Conservation (phyloP, 148 eudicot species). For the Amaranthus cruentus region DNA sequence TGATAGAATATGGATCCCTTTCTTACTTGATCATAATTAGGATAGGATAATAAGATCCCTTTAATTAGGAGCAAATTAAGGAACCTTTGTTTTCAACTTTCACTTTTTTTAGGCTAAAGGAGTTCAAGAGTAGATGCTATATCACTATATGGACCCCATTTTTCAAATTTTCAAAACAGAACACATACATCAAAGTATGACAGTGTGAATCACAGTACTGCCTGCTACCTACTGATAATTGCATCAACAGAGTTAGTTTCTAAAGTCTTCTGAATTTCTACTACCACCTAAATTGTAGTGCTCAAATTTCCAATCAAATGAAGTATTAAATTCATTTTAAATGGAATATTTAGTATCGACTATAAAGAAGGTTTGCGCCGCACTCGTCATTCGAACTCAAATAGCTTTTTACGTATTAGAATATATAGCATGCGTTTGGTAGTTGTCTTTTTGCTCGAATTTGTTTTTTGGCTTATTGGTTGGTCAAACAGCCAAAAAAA, state of each 20-base stretch:
- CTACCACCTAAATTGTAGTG: neutral
- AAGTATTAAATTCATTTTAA: too few relatives aligned
- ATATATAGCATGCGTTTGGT: too few relatives aligned
- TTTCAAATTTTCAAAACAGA: neutral
- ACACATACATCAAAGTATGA: too few relatives aligned
- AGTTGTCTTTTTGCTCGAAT: too few relatives aligned
- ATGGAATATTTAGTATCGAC: too few relatives aligned
- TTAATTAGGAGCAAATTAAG: conserved; percentile 24
- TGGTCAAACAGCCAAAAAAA: too few relatives aligned
- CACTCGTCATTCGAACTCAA: too few relatives aligned
- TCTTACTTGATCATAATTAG: neutral
- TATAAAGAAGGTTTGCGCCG: too few relatives aligned
- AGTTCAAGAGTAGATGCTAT: conserved; percentile 14
- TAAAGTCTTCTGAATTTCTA: neutral
- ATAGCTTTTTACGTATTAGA: too few relatives aligned
- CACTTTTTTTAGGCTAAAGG: conserved; percentile 1
- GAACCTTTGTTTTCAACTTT: neutral
- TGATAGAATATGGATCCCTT: neutral
- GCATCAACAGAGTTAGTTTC: neutral
- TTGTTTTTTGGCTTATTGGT: too few relatives aligned
- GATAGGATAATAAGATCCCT: conserved; percentile 1
- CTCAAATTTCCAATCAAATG: neutral
- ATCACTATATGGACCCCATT: neutral
- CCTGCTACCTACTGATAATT: neutral
- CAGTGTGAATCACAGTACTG: neutral